phyloP scores from a whole-genome alignment of 805 yeast genomes.

The Yamadazyma kitorensis region DNA sequence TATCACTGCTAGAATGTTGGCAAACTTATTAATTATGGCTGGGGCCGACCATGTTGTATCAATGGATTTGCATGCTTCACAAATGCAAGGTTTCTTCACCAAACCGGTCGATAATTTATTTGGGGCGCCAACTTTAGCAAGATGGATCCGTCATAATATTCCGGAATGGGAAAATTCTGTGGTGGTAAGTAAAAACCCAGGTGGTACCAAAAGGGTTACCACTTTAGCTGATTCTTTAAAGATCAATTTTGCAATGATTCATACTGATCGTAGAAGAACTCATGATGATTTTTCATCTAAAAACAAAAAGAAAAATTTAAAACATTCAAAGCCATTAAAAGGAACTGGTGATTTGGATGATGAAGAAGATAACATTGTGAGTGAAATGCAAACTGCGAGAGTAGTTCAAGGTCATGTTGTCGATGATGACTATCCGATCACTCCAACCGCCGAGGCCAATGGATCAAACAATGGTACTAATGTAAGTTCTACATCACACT shows the following conservation, averaged over 20 bases:
- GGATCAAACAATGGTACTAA: constrained; percentile 30
- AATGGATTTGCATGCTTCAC: constrained; percentile 95
- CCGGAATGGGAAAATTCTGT: constrained; percentile 85
- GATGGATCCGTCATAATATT: constrained; percentile 92
- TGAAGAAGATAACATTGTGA: constrained; percentile 65
- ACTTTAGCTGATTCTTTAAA: constrained; percentile 95
- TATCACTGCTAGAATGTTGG: constrained; percentile 96
- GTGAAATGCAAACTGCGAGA: constrained; percentile 92
- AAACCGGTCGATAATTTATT: constrained; percentile 96
- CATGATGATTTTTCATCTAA: constrained; percentile 52
- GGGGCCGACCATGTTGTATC: constrained; percentile 99
- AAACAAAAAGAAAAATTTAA: constrained; percentile 45
- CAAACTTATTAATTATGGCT: constrained; percentile 92
- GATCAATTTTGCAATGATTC: constrained; percentile 97
- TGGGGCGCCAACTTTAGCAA: constrained; percentile 94
- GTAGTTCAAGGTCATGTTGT: constrained; percentile 96
- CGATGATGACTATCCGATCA: constrained; percentile 61
- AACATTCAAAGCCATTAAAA: constrained; percentile 16
- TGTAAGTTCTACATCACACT: constrained; percentile 41
- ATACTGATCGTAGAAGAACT: constrained; percentile 92
- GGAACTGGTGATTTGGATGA: constrained; percentile 44
- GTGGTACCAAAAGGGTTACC: constrained; percentile 97
- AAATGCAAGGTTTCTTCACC: constrained; percentile 98
- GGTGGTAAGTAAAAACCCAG: constrained; percentile 98
- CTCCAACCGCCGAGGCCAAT: not conserved